A percentile compares a stretch with the other conserved stretches of the same genome.
These are phyloP conservation scores for Austroboletus festivus DNA, from an alignment of 768 basidiomycete species.

Conservation along the genomic window DNA sequence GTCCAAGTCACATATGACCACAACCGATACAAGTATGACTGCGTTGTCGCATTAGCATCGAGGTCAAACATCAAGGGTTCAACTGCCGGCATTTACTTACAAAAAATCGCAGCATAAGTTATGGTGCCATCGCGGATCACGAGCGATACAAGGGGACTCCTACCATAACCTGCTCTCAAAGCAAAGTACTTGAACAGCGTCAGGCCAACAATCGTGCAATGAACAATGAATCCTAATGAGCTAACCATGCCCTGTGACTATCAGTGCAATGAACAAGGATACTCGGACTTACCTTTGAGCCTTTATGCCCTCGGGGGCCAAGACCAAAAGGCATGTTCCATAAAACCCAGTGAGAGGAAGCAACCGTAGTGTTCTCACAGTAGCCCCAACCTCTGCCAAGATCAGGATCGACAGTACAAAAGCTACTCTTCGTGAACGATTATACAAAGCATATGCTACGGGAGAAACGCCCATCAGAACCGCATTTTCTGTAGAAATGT, in stretches of 20 bases:
- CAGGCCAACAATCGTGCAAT: constrained; percentile 14
- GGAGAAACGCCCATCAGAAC: neutral
- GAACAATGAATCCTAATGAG: constrained; percentile 11
- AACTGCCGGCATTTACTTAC: constrained; percentile 8
- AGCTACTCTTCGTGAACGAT: constrained; percentile 13
- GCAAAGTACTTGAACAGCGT: constrained; percentile 21
- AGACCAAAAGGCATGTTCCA: constrained; percentile 11
- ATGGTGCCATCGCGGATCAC: constrained; percentile 15
- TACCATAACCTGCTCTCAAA: constrained; percentile 11
- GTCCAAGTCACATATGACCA: neutral
- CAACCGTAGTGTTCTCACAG: neutral
- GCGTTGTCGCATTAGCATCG: neutral
- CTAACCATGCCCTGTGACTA: neutral
- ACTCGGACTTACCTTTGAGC: constrained; percentile 10
- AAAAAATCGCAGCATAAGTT: constrained; percentile 1
- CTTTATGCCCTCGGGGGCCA: neutral
- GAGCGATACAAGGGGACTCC: constrained; percentile 18
- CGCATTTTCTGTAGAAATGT: neutral
- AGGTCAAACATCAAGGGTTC: neutral
- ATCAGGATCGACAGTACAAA: neutral
- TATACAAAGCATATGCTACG: constrained; percentile 22
- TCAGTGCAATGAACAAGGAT: neutral
- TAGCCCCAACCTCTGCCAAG: neutral
- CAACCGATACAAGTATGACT: neutral
- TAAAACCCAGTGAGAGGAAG: neutral